Evolutionary conservation across 2,329 filamentous ascomycete species (phyloP).

Genomic region (Cercospora beticola): DNA sequence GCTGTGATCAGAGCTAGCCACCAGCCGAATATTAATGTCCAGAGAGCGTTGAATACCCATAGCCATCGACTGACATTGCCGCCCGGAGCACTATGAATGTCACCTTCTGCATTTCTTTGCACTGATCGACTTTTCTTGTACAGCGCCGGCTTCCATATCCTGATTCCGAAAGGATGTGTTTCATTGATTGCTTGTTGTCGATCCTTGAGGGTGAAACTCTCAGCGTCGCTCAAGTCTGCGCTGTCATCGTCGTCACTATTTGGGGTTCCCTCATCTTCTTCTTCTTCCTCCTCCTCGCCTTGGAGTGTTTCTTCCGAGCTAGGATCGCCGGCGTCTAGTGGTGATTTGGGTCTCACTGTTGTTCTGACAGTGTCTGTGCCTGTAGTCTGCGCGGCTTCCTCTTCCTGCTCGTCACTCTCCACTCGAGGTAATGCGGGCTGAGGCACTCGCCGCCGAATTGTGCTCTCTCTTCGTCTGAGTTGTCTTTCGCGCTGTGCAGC

Average conservation of each 20-base stretch:
- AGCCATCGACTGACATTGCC: slow-evolving; percentile 82
- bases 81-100: slow-evolving; percentile 93
- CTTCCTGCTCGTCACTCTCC: slow-evolving; percentile 49
- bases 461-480: slow-evolving; percentile 53
- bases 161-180: slow-evolving; percentile 97
- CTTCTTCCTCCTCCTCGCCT: slow-evolving; percentile 41
- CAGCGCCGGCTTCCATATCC: slow-evolving; percentile 96
- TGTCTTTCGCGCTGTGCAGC: slow-evolving; percentile 30
- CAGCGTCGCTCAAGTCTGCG: slow-evolving; percentile 78
- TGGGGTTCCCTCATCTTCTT: slow-evolving; percentile 38
- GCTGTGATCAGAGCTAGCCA: slow-evolving; percentile 82
- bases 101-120: slow-evolving; percentile 90
- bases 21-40: slow-evolving; percentile 93
- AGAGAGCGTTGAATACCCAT: slow-evolving; percentile 82
- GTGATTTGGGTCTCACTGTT: slow-evolving; percentile 10
- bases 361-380: slow-evolving; percentile 28
- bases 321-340: slow-evolving; percentile 29
- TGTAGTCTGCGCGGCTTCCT: slow-evolving; percentile 37
- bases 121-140: slow-evolving; percentile 98
- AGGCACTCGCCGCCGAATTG: slow-evolving; percentile 50
- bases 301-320: slow-evolving; percentile 44
- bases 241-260: slow-evolving; percentile 49
- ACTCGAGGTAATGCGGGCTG: slow-evolving; percentile 49
- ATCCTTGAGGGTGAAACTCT: slow-evolving; percentile 97
- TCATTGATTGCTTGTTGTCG: slow-evolving; percentile 97